Base-by-base conservation (phyloP, 768 basidiomycete species). In the Phaeotremella skinneri region DNA sequence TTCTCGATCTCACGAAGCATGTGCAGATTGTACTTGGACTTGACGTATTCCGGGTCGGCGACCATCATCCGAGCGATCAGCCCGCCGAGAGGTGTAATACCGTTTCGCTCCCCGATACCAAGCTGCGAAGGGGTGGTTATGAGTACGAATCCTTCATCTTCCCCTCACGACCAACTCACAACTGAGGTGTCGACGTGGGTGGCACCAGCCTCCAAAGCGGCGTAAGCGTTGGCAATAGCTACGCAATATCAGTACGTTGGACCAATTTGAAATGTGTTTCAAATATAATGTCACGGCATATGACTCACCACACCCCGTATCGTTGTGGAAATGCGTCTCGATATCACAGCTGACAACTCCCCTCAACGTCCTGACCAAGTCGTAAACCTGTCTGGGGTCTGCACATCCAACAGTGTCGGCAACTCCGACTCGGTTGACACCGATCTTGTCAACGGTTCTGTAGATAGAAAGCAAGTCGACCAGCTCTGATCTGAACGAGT, bases 1-100 rank as follows among this genome's bases (percentile, higher is more conserved):
- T 98, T 98, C 81, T 99, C 96, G 67, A 99, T 89, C 79, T 98
- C 96, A 69, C 96, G 89, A 55, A 99, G 87, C 90, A 94, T 93
- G 60, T 85, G 79, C 43, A 98, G 85, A 79, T 98, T 96, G 83
- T 98, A 99, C 87, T 99, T 99, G 85, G 84, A 79, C 84, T 97
- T 98, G 86, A 98, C 94, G 77, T 97, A 97, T 75, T 98, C 96
- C 25, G 94, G 94, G 80, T 97, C 87, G 73, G 91, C 91, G 60
- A 91, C 91, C 75, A 94, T 79, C 72, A 99, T 84, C 79, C 96
- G 93, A 21, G 96, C 94, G 56, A 99, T 85, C 60, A 99, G 85
- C 52, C 94, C 96, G 49, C 96, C 96, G 13, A 98, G 87, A 66
- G 96, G 91, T 26, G 96, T 98, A 78, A 99, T 99, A 61, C 96